Evolutionary conservation across 2,329 filamentous ascomycete species (phyloP).

Genomic region (Aureobasidium namibiae): DNA sequence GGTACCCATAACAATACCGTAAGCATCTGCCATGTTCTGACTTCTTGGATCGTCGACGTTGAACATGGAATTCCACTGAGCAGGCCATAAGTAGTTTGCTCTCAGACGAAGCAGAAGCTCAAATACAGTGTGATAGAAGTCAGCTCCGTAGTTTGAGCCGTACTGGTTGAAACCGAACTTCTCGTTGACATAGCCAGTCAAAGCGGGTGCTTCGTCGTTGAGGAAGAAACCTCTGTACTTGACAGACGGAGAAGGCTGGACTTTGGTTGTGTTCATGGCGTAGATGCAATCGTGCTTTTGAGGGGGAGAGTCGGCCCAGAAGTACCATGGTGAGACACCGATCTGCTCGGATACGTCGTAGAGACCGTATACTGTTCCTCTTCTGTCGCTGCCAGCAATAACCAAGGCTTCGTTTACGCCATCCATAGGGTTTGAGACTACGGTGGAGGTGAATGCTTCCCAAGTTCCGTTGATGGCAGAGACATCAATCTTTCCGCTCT

Average conservation of each 20-base stretch:
- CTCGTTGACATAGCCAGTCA: slow-evolving; percentile 58
- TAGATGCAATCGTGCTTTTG: slow-evolving; percentile 47
- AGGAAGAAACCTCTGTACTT: slow-evolving; percentile 64
- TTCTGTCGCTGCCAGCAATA: slow-evolving; percentile 57
- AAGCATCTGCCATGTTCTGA: slow-evolving; percentile 63
- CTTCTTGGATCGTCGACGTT: slow-evolving; percentile 62
- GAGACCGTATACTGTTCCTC: slow-evolving; percentile 61
- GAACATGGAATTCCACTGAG: slow-evolving; percentile 61
- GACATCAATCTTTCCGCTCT: slow-evolving; percentile 49
- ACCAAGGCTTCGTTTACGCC: slow-evolving; percentile 53
- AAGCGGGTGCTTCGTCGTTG: slow-evolving; percentile 60
- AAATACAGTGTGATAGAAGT: slow-evolving; percentile 62
- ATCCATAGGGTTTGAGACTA: slow-evolving; percentile 50
- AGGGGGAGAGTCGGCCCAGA: slow-evolving; percentile 55
- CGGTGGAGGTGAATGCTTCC: slow-evolving; percentile 57
- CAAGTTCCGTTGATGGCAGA: slow-evolving; percentile 53
- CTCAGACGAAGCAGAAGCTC: slow-evolving; percentile 61
- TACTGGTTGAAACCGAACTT: slow-evolving; percentile 33
- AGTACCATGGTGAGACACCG: slow-evolving; percentile 64
- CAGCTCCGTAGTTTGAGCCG: slow-evolving; percentile 25
- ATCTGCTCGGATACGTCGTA: slow-evolving; percentile 68
- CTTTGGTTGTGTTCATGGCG: slow-evolving; percentile 45
- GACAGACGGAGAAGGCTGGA: slow-evolving; percentile 53
- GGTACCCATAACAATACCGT: slow-evolving; percentile 63
- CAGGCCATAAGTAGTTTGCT: slow-evolving; percentile 70